Base-by-base conservation (phyloP, 2,329 filamentous ascomycete genomes). In the Raffaelea albimanens region DNA sequence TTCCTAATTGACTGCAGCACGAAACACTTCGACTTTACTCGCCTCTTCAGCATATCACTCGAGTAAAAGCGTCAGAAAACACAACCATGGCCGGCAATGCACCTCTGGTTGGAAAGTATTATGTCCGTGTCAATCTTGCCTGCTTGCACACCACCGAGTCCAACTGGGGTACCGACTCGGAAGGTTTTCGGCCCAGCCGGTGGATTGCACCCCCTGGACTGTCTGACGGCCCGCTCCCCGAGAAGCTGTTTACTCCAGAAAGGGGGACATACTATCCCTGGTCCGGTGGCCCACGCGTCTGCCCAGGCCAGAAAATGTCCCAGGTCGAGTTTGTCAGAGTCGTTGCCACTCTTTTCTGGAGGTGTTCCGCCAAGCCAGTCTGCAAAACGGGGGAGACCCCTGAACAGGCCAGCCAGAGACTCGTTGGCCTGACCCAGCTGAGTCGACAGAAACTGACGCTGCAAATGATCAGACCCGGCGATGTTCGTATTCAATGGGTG, bases 291-390 rank as follows among this genome's bases (percentile, higher is more conserved):
- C 71, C 72, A 11, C 57, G 74, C 5, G 58, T 70, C 4, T 78
- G 74, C 55, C 72, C 72, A 0, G 75, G 74, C 1, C 64, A 70
- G 61, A 76, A 75, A 54, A 72, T 78, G 64, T 63, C 72, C 2
- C 70, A 78, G 58, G 73, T 78, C 2, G 75, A 78, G 56, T 76
- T 77, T 56, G 66, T 68, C 4, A 67, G 65, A 13, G 65, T 70
- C 2, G 55, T 78, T 21, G 56, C 66, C 48, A 63, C 63, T 2
- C 52, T 74, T 13, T 59, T 72, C 29, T 53, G 59, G 16, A 20
- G 47, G 21, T 57, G 58, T 43, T 44, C 52, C 3, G 47, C 58
- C 43, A 47, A 57, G 50, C 49, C 57, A 23, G 53, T 62, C 50
- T 31, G 45, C 9, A 31, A 36, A 20, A 36, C 47, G 1, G 56